These are phyloP conservation scores for Scedosporium dehoogii DNA, from an alignment of 2,329 filamentous ascomycete genomes.

Conservation along the genomic window DNA sequence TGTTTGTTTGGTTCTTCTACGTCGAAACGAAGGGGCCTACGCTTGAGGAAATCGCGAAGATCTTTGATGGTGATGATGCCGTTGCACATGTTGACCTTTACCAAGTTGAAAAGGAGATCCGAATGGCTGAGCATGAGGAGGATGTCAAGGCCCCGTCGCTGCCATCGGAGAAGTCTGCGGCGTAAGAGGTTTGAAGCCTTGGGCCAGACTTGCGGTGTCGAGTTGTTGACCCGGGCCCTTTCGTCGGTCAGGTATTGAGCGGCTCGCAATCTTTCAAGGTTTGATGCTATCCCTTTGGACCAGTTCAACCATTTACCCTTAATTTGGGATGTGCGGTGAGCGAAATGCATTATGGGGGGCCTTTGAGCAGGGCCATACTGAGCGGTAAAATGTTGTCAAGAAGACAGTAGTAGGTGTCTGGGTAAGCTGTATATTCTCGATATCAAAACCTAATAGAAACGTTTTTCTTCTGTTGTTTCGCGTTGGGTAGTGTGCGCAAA, in stretches of 20 bases:
- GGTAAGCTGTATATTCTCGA: not conserved
- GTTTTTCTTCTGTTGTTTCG: not conserved
- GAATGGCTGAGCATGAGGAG: constrained; percentile 22
- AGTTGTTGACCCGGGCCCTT: not conserved
- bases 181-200: not conserved
- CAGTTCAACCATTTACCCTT: too few relatives aligned
- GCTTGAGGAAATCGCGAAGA: constrained; percentile 59
- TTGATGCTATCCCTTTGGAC: too few relatives aligned
- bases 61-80: constrained; percentile 58
- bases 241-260: too few relatives aligned
- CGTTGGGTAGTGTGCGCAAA: not conserved
- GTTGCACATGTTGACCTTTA: constrained; percentile 44
- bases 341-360: too few relatives aligned
- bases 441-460: not conserved
- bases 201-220: not conserved
- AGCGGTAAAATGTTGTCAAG: too few relatives aligned
- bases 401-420: not conserved
- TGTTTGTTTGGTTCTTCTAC: constrained; percentile 57
- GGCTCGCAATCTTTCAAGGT: too few relatives aligned
- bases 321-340: too few relatives aligned
- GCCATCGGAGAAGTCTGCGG: not conserved
- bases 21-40: constrained; percentile 63
- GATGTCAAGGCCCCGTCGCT: constrained; percentile 8
- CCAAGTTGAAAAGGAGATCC: constrained; percentile 45
- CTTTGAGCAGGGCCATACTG: not conserved